These are phyloP conservation scores for Amanita brunnescens DNA, from an alignment of 768 basidiomycete species.

Conservation along the genomic window DNA sequence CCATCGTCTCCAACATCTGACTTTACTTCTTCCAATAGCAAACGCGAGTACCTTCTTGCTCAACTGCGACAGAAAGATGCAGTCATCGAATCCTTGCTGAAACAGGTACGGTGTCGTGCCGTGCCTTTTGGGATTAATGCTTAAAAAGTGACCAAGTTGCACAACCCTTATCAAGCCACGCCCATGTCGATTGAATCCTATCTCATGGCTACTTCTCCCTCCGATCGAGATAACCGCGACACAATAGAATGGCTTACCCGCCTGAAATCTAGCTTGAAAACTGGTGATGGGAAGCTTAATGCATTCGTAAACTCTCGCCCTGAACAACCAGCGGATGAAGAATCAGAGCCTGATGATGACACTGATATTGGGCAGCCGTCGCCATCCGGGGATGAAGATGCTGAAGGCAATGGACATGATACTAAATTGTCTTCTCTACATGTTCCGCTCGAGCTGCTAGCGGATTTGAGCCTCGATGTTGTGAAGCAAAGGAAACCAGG, in stretches of 20 bases:
- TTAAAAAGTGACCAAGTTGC: conserved; percentile 37
- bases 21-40: conserved; percentile 43
- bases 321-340: conserved; percentile 12
- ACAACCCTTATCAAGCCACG: conserved; percentile 74
- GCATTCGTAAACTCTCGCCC: conserved; percentile 39
- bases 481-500: conserved; percentile 29
- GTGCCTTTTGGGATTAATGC: neutral
- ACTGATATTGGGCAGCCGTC: conserved; percentile 15
- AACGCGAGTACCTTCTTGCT: conserved; percentile 78
- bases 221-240: conserved; percentile 58
- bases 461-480: conserved; percentile 58
- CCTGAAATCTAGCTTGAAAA: conserved; percentile 50
- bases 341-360: conserved; percentile 15
- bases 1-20: conserved; percentile 25
- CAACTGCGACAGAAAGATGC: conserved; percentile 84
- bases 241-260: conserved; percentile 73
- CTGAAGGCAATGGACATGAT: conserved; percentile 27
- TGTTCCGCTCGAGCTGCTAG: conserved; percentile 70
- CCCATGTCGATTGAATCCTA: conserved; percentile 75
- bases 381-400: conserved; percentile 12
- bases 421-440: conserved; percentile 45
- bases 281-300: conserved; percentile 31
- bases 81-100: conserved; percentile 77
- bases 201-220: conserved; percentile 67
- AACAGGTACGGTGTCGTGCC: conserved; percentile 44